Percentiles rank a stretch among this genome's conserved stretches.
Conservation (phyloP, 345 rosid genomes). For the Iberis pinnata region DNA sequence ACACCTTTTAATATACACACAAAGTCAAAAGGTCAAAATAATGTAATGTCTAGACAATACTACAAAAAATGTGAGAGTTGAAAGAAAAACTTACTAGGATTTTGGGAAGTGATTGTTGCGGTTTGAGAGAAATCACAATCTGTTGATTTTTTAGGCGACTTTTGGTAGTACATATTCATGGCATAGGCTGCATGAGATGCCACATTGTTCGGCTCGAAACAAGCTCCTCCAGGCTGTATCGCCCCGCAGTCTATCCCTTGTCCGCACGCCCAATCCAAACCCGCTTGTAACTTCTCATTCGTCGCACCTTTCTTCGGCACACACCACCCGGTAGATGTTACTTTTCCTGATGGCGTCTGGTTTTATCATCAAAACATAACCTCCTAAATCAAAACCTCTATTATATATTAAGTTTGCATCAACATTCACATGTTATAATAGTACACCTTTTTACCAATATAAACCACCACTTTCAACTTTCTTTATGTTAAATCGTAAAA, state of each 20-base stretch:
- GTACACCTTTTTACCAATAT: not conserved
- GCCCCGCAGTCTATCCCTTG: constrained; percentile 65
- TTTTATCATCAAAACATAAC: constrained; percentile 22
- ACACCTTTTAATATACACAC: too few relatives aligned
- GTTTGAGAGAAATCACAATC: constrained; percentile 74
- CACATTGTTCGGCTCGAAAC: constrained; percentile 67
- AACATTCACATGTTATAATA: not conserved
- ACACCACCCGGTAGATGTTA: constrained; percentile 52
- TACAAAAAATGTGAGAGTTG: too few relatives aligned
- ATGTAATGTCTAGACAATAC: too few relatives aligned
- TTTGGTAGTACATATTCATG: constrained; percentile 75
- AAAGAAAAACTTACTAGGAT: constrained; percentile 53
- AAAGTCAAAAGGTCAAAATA: too few relatives aligned
- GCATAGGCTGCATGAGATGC: constrained; percentile 80
- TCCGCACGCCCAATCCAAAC: constrained; percentile 75
- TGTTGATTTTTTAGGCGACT: constrained; percentile 36
- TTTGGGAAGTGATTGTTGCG: constrained; percentile 54
- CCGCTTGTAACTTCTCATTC: constrained; percentile 52
- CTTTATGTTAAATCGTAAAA: too few relatives aligned
- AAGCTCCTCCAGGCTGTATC: constrained; percentile 76
- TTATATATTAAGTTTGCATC: too few relatives aligned
- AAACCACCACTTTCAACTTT: too few relatives aligned
- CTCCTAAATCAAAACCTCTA: too few relatives aligned
- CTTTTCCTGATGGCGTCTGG: constrained; percentile 42
- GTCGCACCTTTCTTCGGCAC: constrained; percentile 50